Evolutionary conservation across 176 grass and related monocot genomes (phyloP).

Genomic region (Aegilops longissima): DNA sequence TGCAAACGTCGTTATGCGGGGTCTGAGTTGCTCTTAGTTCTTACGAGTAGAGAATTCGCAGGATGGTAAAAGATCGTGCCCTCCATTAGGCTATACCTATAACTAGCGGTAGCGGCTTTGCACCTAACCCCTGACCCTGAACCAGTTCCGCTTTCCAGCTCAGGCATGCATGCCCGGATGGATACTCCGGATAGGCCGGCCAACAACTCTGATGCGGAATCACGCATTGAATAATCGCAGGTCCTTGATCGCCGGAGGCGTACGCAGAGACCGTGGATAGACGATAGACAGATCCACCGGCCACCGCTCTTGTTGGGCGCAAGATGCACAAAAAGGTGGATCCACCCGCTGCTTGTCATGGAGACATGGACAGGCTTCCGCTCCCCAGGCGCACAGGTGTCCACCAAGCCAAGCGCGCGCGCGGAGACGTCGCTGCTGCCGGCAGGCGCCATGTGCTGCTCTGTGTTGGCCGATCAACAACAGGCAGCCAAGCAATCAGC

Average conservation of each 20-base stretch:
- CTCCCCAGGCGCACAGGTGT: background rate
- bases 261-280: background rate
- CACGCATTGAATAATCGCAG: background rate
- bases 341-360: too few relatives aligned
- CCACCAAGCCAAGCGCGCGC: background rate
- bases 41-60: background rate
- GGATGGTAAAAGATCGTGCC: too few relatives aligned
- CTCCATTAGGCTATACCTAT: too few relatives aligned
- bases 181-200: too few relatives aligned
- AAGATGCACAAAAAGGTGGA: background rate
- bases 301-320: too few relatives aligned
- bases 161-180: background rate
- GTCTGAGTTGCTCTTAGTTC: background rate
- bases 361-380: background rate
- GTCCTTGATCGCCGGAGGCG: background rate
- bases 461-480: background rate
- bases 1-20: too few relatives aligned
- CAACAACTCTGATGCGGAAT: background rate
- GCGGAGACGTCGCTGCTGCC: background rate
- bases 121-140: background rate
- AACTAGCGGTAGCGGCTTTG: background rate
- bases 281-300: background rate
- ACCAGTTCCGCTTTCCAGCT: background rate
- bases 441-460: too few relatives aligned
- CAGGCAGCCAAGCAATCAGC: background rate